Base-by-base conservation (phyloP, 106 monocot species). In the Posidonia australis region DNA sequence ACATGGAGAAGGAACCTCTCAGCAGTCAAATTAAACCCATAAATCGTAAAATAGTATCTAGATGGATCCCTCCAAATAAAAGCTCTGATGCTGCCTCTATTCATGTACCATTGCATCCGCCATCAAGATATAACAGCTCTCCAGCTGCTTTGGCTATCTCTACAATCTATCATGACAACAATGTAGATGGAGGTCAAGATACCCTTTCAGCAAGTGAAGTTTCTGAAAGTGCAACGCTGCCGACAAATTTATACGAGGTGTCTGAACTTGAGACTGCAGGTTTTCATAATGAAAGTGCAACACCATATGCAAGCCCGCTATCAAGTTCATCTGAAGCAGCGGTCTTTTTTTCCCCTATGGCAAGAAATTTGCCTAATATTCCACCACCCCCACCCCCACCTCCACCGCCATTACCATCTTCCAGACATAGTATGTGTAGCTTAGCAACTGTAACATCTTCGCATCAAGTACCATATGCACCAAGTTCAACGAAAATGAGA, bases 51-150 rank as follows among this genome's bases (percentile, higher is more conserved):
- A 79, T 70, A 46, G 57, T 85, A 58, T 70, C 74, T 32, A 67
- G 90, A 57, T 98, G 90, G 90, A 78, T 87, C 6, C 77, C 87
- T 27, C 87, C 84, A 21, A 82, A 77, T 28, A 90, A 81, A 65
- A 60, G 41, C 13, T 87, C 89, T 41, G 72, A 72, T 72, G 77
- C 82, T 55, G 67, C 64, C 43, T 76, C 77, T 54, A 76, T 86
- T 49, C 57, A 81, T 68, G 55, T 70, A 23, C 82, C 90, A 58
- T 77, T 74, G 44, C 78, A 90, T 69, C 96, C 84, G 63, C 90
- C 96, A 58, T 87, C 90, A 22, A 82, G 96, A 66, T 87, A 96
- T 56, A 81, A 84, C 51, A 96, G 90, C 70, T 68, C 84, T 44
- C 96, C 90, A 27, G 72, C 94, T 65, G 86, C 77, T 70, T 59